phyloP scores from a whole-genome alignment of 129 eudicot species.

The Saussurea involucrata region DNA sequence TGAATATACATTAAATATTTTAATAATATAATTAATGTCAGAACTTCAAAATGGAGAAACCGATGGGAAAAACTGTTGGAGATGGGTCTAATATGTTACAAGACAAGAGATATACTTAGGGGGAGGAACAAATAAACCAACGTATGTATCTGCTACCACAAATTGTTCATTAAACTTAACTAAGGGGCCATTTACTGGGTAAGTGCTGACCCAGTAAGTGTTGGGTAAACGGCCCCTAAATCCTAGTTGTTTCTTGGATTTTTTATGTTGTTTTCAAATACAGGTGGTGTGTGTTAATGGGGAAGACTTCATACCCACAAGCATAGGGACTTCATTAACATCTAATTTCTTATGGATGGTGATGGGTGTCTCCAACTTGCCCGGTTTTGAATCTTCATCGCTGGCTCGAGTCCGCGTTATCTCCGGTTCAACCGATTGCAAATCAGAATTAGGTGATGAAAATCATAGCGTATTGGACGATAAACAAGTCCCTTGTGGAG shows the following conservation, averaged over 20 bases:
- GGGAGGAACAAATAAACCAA: no score
- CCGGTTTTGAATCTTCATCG: slow-evolving; percentile 34
- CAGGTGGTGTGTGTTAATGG: slow-evolving; percentile 62
- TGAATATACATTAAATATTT: no score
- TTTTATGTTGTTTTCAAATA: not conserved
- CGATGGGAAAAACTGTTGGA: no score
- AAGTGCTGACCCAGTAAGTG: no score
- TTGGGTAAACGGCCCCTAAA: not conserved
- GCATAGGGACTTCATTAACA: slow-evolving; percentile 44
- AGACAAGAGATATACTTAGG: no score
- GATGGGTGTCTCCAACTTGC: slow-evolving; percentile 78
- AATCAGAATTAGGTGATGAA: slow-evolving; percentile 25
- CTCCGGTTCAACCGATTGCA: slow-evolving; percentile 33
- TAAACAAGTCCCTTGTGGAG: slow-evolving; percentile 64
- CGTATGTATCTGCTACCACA: no score
- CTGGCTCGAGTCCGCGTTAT: slow-evolving; percentile 65
- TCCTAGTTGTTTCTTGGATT: not conserved
- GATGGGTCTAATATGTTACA: no score
- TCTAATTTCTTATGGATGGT: slow-evolving; percentile 72
- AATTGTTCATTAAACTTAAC: not conserved
- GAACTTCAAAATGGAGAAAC: no score
- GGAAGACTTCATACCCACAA: slow-evolving; percentile 83
- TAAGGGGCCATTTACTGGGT: not conserved
- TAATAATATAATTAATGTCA: no score
- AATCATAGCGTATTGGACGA: slow-evolving; percentile 48